A percentile compares a stretch with the other conserved stretches of the same genome.
Evolutionary conservation across 148 eudicot genomes (phyloP).

Genomic region (Chenopodium berlandieri): DNA sequence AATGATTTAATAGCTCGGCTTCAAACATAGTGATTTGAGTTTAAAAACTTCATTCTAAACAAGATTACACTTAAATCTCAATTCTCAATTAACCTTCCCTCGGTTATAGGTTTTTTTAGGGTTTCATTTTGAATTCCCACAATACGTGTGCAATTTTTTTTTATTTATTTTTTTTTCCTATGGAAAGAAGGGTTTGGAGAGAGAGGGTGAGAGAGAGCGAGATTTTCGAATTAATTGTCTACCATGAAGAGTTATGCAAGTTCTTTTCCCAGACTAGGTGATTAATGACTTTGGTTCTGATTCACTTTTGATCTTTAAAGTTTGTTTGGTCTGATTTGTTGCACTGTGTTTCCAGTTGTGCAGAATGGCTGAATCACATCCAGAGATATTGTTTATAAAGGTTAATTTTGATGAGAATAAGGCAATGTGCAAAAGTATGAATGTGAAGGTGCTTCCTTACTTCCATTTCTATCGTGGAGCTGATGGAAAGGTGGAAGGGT

Average conservation of each 20-base stretch:
- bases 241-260: not conserved
- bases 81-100: not conserved
- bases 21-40: not conserved
- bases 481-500: slow-evolving; percentile 80
- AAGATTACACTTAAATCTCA: not conserved
- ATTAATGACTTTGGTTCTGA: not conserved
- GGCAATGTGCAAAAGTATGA: slow-evolving; percentile 93
- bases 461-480: slow-evolving; percentile 97
- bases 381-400: slow-evolving; percentile 84
- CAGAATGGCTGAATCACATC: slow-evolving; percentile 80
- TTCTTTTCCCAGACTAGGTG: not conserved
- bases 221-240: not conserved
- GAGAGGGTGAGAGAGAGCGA: too few relatives aligned
- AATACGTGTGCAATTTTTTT: too few relatives aligned
- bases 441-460: slow-evolving; percentile 95
- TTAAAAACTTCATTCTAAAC: not conserved
- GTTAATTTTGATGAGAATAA: slow-evolving; percentile 96
- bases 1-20: not conserved
- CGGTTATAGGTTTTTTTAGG: not conserved
- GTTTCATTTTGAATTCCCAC: not conserved
- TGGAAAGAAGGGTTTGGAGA: not conserved
- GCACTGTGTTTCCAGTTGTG: slow-evolving; percentile 58
- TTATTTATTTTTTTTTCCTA: too few relatives aligned
- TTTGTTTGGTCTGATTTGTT: slow-evolving; percentile 22
- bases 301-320: not conserved